Evolutionary conservation across 495 filamentous ascomycete genomes (phyloP), one percentile per base, ranked within the genome.

Genomic region (Hypoxylon fragiforme): DNA sequence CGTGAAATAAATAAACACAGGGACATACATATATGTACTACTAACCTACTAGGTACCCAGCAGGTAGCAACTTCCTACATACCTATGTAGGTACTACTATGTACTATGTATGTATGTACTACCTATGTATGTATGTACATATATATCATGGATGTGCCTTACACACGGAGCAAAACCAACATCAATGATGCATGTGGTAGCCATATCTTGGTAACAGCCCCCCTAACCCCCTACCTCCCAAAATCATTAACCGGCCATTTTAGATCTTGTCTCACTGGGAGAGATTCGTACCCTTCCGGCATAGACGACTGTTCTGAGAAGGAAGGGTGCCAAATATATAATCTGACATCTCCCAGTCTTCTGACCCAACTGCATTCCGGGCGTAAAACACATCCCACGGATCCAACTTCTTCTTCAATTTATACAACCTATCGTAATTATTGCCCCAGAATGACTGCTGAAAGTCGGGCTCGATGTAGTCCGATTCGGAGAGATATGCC

Each of bases 371-470:
- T 30, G 70, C 75, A 3, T 73, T 78, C 45, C 69, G 66, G 7
- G 75, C 76, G 44, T 78, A 81, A 53, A 83, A 81, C 3, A 78
- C 53, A 36, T 68, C 63, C 50, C 68, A 73, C 0, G 78, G 78
- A 57, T 83, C 78, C 24, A 70, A 68, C 37, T 69, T 70, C 49
- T 69, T 67, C 69, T 83, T 83, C 16, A 81, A 68, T 35, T 63
- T 15, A n/a, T 71, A 67, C 19, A 81, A 55, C 4, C 65, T 62
- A 2, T 57, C 53, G 36, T 79, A 81, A 31, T 73, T 73, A n/a
- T 60, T 48, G 7, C 66, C 81, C 55, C 77, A 86, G 63, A 83
- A 86, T 0, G 74, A 69, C 62, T 78, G 66, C 60, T 84, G 77
- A 21, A 66, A 84, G 49, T 79, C 62, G 0, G 83, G 81, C 54